Evolutionary conservation across 768 basidiomycete genomes (phyloP), one percentile per base, ranked within the genome.

Genomic region (Trametes meyenii): DNA sequence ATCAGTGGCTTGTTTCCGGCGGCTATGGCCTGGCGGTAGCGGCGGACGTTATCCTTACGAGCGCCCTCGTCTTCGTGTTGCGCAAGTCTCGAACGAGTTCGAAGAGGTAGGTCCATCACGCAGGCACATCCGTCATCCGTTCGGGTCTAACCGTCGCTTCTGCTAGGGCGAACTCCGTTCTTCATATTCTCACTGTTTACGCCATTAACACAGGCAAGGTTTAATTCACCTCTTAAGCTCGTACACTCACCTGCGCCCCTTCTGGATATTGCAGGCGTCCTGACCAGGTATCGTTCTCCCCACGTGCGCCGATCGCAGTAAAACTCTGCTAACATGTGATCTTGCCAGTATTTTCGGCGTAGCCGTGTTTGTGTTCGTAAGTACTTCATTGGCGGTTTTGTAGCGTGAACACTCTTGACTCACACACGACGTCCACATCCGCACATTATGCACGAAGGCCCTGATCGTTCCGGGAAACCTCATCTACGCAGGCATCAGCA

Each of bases 51-150:
- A 42, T 53, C 21, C n/a, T 53, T 12, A 42, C 52, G 12, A 24
- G 39, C 17, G 40, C 52, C 21, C 52, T 53, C 39, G 52, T 53
- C 39, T 42, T 42, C 12, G 52, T 42, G 10, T 43, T 53, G 52
- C 40, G 35, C 3, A 38, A 17, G 14, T 24, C 21, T 19, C 52
- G 39, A 21, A 53, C 52, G 11, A 23, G 24, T 38, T 53, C 39
- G 4, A 53, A 26, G 40, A 53, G 52, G 52, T 53, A 42, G 6
- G 39, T 44, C 8, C 8, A 6, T n/a, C 43, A n/a, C 14, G 21
- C 8, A 7, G 40, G n/a, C n/a, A n/a, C n/a, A n/a, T n/a, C n/a
- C n/a, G n/a, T n/a, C 7, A 44, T 17, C 7, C 17, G 14, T 17
- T 44, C 13, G 2, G 43, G 17, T n/a, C 43, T 44, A 10, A 44